Base-by-base conservation (phyloP, 805 yeast genomes). In the Teunomyces lycoperdinae region DNA sequence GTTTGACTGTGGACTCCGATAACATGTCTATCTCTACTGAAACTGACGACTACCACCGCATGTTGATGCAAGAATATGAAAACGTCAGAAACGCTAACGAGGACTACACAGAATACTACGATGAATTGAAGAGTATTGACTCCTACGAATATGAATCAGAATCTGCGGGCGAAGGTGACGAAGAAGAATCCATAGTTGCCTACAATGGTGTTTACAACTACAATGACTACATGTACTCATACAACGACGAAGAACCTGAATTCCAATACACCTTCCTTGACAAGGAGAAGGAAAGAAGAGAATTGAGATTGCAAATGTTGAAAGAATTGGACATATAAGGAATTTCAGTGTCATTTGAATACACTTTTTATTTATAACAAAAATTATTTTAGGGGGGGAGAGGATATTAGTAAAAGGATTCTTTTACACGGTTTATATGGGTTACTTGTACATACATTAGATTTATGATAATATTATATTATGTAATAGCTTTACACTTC, bases 261-360 rank as follows among this genome's bases (percentile, higher is more conserved):
- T 29, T 33, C 48, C 34, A n/a, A 34, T 27, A 42, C 28, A 28
- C 45, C 26, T 24, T 44, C 20, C 55, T 55, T 28, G 64, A 64
- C 32, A 62, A 61, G 49, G 74, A 71, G 42, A 53, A 54, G 43
- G 76, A 72, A 52, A 60, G 73, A 49, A 52, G 60, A 27, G 74
- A 72, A 57, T 63, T 72, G 40, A 60, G 77, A 40, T 56, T 64
- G 46, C 74, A 70, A 50, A 63, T 72, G 45, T 52, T 70, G 51
- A 58, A 57, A 42, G 74, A 72, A 45, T 60, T 71, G 47, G 62
- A 60, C 20, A 38, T 26, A 24, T 38, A 38, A 38, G 5, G 5
- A 10, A 24, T 16, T 5, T 13, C 3, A 10, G 11, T 36, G 1
- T 20, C 7, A 24, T 20, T 4, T 33, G 36, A 24, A 33, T 33